Evolutionary conservation across 228 moss, liverwort and hornwort genomes (phyloP).

Genomic region (Sphagnum magellanicum): DNA sequence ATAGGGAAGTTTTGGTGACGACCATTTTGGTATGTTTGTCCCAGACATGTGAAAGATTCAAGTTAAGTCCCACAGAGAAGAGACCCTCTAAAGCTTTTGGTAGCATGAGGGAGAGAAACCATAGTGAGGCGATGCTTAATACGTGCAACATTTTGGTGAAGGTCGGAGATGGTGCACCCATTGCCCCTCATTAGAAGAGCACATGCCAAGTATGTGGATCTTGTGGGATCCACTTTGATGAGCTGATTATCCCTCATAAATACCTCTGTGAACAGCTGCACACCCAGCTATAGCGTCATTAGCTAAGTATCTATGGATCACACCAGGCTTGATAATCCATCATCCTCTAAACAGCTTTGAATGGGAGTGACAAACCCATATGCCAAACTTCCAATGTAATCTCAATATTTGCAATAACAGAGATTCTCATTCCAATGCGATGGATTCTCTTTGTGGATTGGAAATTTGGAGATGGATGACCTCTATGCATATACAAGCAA

Average conservation of each 20-base stretch:
- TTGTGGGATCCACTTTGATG: slow-evolving; percentile 67
- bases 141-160: slow-evolving; percentile 71
- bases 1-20: not conserved
- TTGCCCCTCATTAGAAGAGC: slow-evolving; percentile 83
- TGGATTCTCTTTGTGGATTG: too few species aligned
- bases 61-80: not conserved
- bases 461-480: too few species aligned
- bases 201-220: slow-evolving; percentile 87
- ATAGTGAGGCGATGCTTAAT: slow-evolving; percentile 68
- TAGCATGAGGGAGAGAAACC: slow-evolving; percentile 21
- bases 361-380: not conserved
- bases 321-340: not conserved
- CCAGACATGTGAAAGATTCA: not conserved
- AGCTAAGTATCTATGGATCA: not conserved
- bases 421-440: too few species aligned
- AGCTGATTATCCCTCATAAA: slow-evolving; percentile 74
- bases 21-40: not conserved
- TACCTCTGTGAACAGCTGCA: slow-evolving; percentile 71
- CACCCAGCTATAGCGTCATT: not conserved
- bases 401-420: too few species aligned
- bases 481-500: too few species aligned
- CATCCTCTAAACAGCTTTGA: not conserved
- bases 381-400: too few species aligned
- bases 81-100: too few species aligned
- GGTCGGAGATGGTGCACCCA: slow-evolving; percentile 68